Conservation (phyloP, 2,329 filamentous ascomycete species). For the Cryphonectria japonica region DNA sequence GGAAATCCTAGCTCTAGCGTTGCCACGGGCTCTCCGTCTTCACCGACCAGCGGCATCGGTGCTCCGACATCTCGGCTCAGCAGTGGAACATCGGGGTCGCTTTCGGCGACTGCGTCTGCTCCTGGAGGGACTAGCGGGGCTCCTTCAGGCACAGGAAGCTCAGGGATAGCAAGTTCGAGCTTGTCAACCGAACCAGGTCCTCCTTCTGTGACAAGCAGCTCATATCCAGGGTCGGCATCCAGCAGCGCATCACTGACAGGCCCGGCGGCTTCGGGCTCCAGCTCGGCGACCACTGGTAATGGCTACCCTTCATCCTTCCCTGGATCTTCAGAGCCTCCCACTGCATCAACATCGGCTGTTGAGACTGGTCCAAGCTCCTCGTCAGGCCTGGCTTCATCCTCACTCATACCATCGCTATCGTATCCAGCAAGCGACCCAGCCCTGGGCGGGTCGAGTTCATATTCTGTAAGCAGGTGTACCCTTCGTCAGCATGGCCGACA, state of each 20-base stretch:
- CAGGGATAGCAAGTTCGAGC: neutral
- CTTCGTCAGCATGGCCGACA: no score
- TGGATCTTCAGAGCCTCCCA: neutral
- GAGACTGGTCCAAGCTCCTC: neutral
- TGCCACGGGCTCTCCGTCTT: neutral
- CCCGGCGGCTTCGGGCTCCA: neutral
- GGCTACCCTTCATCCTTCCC: constrained; percentile 2
- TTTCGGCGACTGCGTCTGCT: neutral
- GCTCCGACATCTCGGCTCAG: neutral
- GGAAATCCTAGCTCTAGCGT: constrained; percentile 6
- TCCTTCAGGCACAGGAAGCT: neutral
- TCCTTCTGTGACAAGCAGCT: neutral
- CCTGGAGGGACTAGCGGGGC: neutral
- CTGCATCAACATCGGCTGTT: neutral
- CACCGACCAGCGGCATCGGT: neutral
- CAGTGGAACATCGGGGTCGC: neutral
- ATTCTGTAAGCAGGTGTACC: constrained; percentile 9
- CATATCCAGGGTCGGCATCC: neutral
- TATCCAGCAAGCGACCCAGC: neutral
- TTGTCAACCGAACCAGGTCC: neutral
- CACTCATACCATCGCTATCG: constrained; percentile 9
- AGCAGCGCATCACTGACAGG: constrained; percentile 1
- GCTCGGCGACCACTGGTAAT: neutral
- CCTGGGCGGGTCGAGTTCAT: neutral
- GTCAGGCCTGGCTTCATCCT: neutral